Conservation (phyloP, 306 rosid species). For the Abrus pulchellus region DNA sequence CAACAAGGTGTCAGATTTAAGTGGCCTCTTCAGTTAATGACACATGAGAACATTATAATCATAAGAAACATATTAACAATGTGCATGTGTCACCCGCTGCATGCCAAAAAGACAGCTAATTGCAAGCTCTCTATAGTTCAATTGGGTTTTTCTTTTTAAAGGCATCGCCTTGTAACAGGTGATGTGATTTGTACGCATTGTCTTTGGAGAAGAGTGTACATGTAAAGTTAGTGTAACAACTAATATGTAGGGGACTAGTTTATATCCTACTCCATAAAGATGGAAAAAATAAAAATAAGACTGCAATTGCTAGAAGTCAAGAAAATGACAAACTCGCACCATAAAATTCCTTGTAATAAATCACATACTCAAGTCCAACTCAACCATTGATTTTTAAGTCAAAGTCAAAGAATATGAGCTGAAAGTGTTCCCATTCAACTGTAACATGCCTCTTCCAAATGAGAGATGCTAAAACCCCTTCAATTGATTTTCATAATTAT, state of each 20-base stretch:
- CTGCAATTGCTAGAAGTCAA: slow-evolving; percentile 18
- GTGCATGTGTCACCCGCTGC: slow-evolving; percentile 34
- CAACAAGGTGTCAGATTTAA: slow-evolving; percentile 39
- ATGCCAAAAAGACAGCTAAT: slow-evolving; percentile 47
- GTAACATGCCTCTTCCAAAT: neutral
- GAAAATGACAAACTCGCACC: slow-evolving; percentile 40
- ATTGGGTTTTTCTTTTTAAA: slow-evolving; percentile 11
- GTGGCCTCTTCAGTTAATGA: slow-evolving; percentile 36
- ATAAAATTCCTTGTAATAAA: neutral
- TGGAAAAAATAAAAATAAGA: slow-evolving; percentile 8
- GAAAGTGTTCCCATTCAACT: slow-evolving; percentile 31
- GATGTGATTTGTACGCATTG: slow-evolving; percentile 43
- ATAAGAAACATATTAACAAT: slow-evolving; percentile 36
- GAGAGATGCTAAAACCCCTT: slow-evolving; percentile 18
- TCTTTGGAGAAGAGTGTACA: neutral
- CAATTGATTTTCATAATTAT: slow-evolving; percentile 8
- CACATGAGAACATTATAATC: slow-evolving; percentile 32
- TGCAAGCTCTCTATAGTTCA: slow-evolving; percentile 43
- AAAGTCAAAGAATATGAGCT: slow-evolving; percentile 50
- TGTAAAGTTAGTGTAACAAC: slow-evolving; percentile 42
- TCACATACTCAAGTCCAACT: slow-evolving; percentile 41
- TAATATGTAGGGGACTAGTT: slow-evolving; percentile 5
- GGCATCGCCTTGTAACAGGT: neutral
- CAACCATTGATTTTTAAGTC: slow-evolving; percentile 48
- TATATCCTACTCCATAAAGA: neutral